These are phyloP conservation scores for Phytophthora rubi DNA, from an alignment of 352 stramenopile species.

Conservation along the genomic window DNA sequence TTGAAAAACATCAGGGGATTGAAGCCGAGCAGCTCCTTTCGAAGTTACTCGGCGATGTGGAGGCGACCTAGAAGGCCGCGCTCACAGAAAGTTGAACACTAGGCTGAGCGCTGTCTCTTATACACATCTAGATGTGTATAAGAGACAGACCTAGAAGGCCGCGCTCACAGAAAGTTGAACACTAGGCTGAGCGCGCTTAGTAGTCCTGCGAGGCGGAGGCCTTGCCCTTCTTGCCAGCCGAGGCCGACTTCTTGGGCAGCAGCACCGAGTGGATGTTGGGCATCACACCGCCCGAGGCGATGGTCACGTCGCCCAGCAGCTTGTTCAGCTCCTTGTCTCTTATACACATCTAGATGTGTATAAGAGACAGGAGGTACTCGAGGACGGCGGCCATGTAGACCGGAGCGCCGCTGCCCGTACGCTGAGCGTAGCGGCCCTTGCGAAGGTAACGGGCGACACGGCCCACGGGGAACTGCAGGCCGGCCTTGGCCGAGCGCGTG, in stretches of 20 bases:
- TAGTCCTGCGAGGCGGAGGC: slow-evolving; percentile 64
- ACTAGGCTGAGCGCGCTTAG: slow-evolving; percentile 84
- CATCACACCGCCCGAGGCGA: slow-evolving; percentile 95
- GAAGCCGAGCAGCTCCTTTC: slow-evolving; percentile 18
- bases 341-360: too few relatives aligned
- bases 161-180: slow-evolving; percentile 90
- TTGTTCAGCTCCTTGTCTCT: slow-evolving; percentile 98
- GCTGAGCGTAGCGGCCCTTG: slow-evolving; percentile 92
- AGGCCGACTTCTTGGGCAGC: slow-evolving; percentile 86
- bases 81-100: slow-evolving; percentile 92
- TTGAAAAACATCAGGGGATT: slow-evolving; percentile 51
- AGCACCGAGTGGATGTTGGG: slow-evolving; percentile 96
- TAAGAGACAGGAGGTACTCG: too few relatives aligned
- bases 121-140: too few relatives aligned
- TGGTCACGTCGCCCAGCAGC: slow-evolving; percentile 94
- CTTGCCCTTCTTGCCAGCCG: slow-evolving; percentile 59
- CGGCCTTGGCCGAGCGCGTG: slow-evolving; percentile 89
- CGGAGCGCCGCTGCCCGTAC: slow-evolving; percentile 92
- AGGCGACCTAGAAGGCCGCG: slow-evolving; percentile 40
- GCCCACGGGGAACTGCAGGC: slow-evolving; percentile 95
- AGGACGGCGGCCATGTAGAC: slow-evolving; percentile 96
- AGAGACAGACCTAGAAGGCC: slow-evolving; percentile 31
- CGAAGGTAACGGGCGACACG: slow-evolving; percentile 95
- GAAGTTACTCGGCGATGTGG: slow-evolving; percentile 62
- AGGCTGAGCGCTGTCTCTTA: slow-evolving; percentile 82